Conservation (phyloP, 1,284 basidiomycete species). For the Ustilago nuda region DNA sequence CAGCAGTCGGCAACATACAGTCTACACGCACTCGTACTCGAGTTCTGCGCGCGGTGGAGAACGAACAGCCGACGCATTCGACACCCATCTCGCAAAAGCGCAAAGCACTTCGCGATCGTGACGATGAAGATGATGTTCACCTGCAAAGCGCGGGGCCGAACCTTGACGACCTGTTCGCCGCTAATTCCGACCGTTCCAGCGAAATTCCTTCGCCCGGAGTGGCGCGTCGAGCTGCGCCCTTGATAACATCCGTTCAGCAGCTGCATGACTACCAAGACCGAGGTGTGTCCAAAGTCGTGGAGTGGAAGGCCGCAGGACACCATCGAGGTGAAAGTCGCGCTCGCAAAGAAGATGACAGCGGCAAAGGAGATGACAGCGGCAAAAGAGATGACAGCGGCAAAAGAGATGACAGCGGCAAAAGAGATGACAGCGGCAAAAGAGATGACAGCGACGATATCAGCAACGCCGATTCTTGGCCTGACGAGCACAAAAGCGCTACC, state of each 20-base stretch:
- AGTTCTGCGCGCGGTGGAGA: conserved; percentile 15
- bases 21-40: conserved; percentile 7
- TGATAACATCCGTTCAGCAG: conserved; percentile 18
- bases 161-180: conserved; percentile 25
- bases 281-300: conserved; percentile 43
- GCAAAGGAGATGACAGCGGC: background rate
- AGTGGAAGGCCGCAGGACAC: conserved; percentile 44
- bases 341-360: background rate
- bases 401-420: background rate
- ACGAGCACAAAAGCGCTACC: background rate
- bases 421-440: too few relatives aligned
- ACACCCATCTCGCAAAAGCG: conserved; percentile 22
- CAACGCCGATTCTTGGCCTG: conserved; percentile 19
- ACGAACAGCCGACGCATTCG: conserved; percentile 25
- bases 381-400: too few relatives aligned
- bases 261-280: conserved; percentile 29
- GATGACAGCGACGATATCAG: conserved; percentile 3
- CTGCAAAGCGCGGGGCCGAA: background rate
- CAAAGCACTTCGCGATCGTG: background rate
- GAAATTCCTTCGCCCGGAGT: conserved; percentile 28
- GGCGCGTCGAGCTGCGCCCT: conserved; percentile 20
- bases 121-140: background rate
- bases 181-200: conserved; percentile 16
- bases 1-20: conserved; percentile 1
- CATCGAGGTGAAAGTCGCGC: conserved; percentile 3